Base-by-base conservation (phyloP, 345 rosid genomes). In the Cochlearia excelsa region DNA sequence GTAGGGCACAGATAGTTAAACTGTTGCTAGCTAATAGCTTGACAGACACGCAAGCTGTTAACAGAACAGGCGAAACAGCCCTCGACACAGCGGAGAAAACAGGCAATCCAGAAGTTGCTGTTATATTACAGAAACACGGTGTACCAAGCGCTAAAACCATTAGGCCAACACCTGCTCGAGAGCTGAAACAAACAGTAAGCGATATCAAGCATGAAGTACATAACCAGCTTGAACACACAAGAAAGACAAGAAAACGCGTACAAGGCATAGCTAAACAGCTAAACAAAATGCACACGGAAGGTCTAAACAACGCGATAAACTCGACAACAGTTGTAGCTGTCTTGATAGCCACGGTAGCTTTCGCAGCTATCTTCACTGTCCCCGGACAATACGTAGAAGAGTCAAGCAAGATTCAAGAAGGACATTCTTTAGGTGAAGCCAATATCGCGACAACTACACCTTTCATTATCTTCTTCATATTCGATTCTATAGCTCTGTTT, bases 221-320 rank as follows among this genome's bases (percentile, higher is more conserved):
- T 49, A 71, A 86, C 79, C 97, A 89, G 59, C 83, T 89, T n/a
- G 92, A 84, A 59, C 95, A 82, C 80, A 84, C 91, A 5, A 86
- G 87, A 5, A 80, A 80, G 65, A 89, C 97, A 0, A 70, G 95
- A 46, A 84, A 51, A 59, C 82, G 78, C 1, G 89, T 89, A 39
- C 95, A 89, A 58, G 88, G 90, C 23, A 86, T 89, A 1, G 89
- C 97, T 3, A 89, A 84, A 71, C 84, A 83, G 45, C 61, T 89
- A 52, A 84, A 81, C 77, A 86, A 80, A 69, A 82, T 89, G 95
- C 97, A 89, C 16, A 73, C 77, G 0, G 95, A 81, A 63, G 95
- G 97, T 48, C 97, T 89, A 47, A 89, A 89, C 82, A 89, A 89
- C 35, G 95, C 95, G 10, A 86, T 89, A 51, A 89, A 84, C 78